Evolutionary conservation across 192 early-diverging fungal species (phyloP).

Genomic region (Podila horticola): DNA sequence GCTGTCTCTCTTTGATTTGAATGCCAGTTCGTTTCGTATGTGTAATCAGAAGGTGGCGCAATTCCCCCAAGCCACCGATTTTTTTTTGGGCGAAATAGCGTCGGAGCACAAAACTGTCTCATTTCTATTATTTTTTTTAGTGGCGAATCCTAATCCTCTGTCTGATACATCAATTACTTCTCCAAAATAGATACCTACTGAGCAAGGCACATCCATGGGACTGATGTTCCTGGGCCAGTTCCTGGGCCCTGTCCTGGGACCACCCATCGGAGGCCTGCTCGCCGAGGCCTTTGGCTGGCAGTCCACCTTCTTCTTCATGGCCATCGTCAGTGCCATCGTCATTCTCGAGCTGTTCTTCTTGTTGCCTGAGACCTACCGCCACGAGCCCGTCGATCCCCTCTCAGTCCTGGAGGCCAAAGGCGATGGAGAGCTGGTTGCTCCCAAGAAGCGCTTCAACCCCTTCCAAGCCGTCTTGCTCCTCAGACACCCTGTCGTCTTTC

Average conservation of each 20-base stretch:
- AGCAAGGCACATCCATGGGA: constrained; percentile 51
- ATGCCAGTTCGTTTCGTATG: too few species aligned
- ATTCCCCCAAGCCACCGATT: too few species aligned
- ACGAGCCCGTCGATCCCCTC: constrained; percentile 24
- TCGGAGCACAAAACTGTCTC: not conserved
- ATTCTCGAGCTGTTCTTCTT: constrained; percentile 48
- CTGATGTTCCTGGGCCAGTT: constrained; percentile 49
- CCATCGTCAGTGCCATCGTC: constrained; percentile 46
- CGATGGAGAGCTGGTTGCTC: not conserved
- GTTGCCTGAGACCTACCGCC: constrained; percentile 56
- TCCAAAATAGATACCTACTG: constrained; percentile 25
- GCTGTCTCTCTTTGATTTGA: too few species aligned
- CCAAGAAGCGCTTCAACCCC: constrained; percentile 41
- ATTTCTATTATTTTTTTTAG: not conserved
- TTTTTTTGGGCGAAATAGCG: not conserved
- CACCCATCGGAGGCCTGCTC: constrained; percentile 60
- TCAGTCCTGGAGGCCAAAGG: constrained; percentile 11
- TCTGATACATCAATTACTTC: not conserved
- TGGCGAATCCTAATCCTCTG: too few species aligned
- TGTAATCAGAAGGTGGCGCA: too few species aligned
- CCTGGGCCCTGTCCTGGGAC: constrained; percentile 44
- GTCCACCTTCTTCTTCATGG: constrained; percentile 58
- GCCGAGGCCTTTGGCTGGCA: constrained; percentile 52
- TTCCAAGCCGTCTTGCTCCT: constrained; percentile 53
- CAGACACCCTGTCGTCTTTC: constrained; percentile 49